These are phyloP conservation scores for Neobulgaria alba DNA, from an alignment of 2,329 filamentous ascomycete species.

Conservation along the genomic window DNA sequence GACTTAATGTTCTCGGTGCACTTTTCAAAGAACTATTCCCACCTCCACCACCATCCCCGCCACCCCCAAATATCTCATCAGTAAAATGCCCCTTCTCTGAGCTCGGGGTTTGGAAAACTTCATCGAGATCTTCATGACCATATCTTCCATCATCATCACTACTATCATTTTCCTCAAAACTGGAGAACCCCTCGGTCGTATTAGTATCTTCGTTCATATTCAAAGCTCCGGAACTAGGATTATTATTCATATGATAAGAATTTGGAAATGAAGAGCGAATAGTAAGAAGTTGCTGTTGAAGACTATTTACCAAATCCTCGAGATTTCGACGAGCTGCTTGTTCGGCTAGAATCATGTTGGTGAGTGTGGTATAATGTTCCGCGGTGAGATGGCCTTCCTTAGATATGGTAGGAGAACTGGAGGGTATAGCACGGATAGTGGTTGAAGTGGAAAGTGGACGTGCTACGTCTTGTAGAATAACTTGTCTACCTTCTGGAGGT, in stretches of 20 bases:
- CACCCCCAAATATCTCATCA: constrained; percentile 32
- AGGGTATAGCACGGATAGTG: constrained; percentile 23
- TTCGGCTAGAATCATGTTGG: constrained; percentile 47
- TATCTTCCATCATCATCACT: constrained; percentile 24
- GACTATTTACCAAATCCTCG: constrained; percentile 46
- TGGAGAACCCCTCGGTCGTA: constrained; percentile 11
- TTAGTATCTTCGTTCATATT: constrained; percentile 2
- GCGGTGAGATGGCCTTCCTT: constrained; percentile 25
- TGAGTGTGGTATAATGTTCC: constrained; percentile 43
- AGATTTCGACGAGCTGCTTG: constrained; percentile 46
- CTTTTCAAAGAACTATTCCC: constrained; percentile 30
- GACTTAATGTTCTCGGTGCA: constrained; percentile 55
- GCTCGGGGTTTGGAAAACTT: constrained; percentile 43
- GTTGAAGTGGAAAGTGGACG: constrained; percentile 28
- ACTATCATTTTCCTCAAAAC: constrained; percentile 26
- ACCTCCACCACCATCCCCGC: constrained; percentile 28
- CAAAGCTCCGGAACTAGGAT: constrained; percentile 4
- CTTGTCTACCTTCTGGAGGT: not conserved
- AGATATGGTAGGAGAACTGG: constrained; percentile 21
- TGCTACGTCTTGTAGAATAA: constrained; percentile 3
- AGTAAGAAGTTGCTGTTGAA: constrained; percentile 29
- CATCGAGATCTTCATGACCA: constrained; percentile 30
- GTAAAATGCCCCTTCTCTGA: constrained; percentile 38
- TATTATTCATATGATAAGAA: constrained; percentile 15
- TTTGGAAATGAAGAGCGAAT: not conserved